phyloP scores from a whole-genome alignment of 805 yeast species.

The Pichia kluyveri region DNA sequence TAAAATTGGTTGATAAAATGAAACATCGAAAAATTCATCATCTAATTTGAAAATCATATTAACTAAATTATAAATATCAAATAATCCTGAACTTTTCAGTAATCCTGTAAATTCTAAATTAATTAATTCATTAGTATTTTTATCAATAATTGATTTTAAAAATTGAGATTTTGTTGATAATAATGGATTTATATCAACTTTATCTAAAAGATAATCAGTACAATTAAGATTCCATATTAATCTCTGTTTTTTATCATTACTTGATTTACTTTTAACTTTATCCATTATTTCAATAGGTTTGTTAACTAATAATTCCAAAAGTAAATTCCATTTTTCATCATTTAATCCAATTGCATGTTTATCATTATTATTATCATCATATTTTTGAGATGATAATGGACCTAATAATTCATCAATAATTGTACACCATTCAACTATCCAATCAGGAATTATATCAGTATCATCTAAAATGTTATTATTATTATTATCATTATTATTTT shows the following conservation, averaged over 20 bases:
- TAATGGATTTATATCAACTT: conserved; percentile 38
- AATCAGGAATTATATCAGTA: conserved; percentile 67
- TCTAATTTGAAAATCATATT: conserved; percentile 64
- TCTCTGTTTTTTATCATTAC: conserved; percentile 20
- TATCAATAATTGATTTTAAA: conserved; percentile 15
- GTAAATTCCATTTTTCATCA: conserved; percentile 25
- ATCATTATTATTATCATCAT: conserved; percentile 13
- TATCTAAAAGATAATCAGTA: conserved; percentile 47
- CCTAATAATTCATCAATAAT: conserved; percentile 54
- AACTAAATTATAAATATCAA: conserved; percentile 52
- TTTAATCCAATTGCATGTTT: conserved; percentile 28
- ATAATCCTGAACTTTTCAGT: conserved; percentile 43
- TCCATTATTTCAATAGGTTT: conserved; percentile 34
- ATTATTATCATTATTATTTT: conserved; percentile 1
- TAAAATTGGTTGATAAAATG: conserved; percentile 53
- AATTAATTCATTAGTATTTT: conserved; percentile 24
- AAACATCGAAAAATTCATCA: conserved; percentile 50
- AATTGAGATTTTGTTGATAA: conserved; percentile 19
- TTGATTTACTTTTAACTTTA: conserved; percentile 13
- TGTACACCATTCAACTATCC: conserved; percentile 60
- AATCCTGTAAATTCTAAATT: conserved; percentile 37
- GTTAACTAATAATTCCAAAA: conserved; percentile 36
- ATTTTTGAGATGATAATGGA: neutral
- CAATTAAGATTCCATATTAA: conserved; percentile 48
- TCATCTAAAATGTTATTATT: conserved; percentile 27